These are phyloP conservation scores for Melampsora larici-populina DNA, from an alignment of 1,284 basidiomycete genomes.

Conservation along the genomic window DNA sequence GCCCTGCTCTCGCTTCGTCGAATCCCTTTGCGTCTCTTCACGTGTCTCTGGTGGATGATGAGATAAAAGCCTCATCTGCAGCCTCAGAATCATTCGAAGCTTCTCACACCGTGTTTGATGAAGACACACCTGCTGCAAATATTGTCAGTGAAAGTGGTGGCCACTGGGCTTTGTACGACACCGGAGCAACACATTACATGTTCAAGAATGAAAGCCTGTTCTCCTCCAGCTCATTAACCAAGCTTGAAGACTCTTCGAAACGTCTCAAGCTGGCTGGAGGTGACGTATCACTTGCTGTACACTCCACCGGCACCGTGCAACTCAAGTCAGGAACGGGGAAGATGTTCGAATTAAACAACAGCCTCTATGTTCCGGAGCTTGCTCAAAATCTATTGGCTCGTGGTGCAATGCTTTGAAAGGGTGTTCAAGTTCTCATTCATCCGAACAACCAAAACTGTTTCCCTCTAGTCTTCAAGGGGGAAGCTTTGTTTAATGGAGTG, in stretches of 20 bases:
- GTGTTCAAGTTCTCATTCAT: neutral
- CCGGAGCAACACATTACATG: slow-evolving; percentile 11
- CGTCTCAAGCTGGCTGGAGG: neutral
- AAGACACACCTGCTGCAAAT: neutral
- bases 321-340: neutral
- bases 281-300: neutral
- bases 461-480: neutral
- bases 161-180: neutral
- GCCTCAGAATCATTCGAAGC: neutral
- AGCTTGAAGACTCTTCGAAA: neutral
- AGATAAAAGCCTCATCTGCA: neutral
- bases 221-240: neutral
- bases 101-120: neutral
- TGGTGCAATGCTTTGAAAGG: neutral
- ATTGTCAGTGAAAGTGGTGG: neutral
- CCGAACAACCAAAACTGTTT: neutral
- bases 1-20: neutral
- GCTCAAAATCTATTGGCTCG: neutral
- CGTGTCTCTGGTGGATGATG: neutral
- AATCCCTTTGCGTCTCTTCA: neutral
- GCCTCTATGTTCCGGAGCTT: neutral
- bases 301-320: neutral
- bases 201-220: slow-evolving; percentile 16
- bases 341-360: neutral
- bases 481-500: neutral